Conservation (phyloP, 2,329 filamentous ascomycete genomes). For the Trichoderma cornu-damae region DNA sequence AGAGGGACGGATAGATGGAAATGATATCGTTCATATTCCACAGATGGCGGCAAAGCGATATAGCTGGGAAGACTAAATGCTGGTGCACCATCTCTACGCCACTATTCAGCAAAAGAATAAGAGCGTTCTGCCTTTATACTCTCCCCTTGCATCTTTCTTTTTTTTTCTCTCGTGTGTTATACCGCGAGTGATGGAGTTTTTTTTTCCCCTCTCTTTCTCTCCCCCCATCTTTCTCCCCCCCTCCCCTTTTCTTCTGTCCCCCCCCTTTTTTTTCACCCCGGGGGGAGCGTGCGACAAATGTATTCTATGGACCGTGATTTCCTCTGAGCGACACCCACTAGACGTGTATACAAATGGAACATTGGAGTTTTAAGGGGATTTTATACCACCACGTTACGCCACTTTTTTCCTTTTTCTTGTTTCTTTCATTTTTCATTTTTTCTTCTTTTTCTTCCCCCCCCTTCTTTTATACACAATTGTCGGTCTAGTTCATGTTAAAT, state of each 20-base stretch:
- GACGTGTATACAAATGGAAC: neutral
- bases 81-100: neutral
- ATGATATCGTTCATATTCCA: slow-evolving; percentile 47
- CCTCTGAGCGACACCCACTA: neutral
- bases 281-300: neutral
- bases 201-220: no score
- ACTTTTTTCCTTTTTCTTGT: neutral
- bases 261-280: no score
- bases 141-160: no score
- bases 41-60: slow-evolving; percentile 47
- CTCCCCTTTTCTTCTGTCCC: no score
- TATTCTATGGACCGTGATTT: neutral
- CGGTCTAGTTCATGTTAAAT: neutral
- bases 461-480: no score
- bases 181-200: slow-evolving; percentile 3
- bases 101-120: neutral
- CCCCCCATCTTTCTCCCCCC: no score
- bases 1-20: slow-evolving; percentile 41
- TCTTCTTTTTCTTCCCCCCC: no score
- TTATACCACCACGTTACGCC: slow-evolving; percentile 2
- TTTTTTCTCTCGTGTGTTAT: neutral
- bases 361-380: neutral
- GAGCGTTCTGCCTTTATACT: no score
- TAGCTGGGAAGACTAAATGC: slow-evolving; percentile 43
- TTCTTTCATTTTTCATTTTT: neutral